Base-by-base conservation (phyloP, 805 yeast species). In the Starmerella vitae region DNA sequence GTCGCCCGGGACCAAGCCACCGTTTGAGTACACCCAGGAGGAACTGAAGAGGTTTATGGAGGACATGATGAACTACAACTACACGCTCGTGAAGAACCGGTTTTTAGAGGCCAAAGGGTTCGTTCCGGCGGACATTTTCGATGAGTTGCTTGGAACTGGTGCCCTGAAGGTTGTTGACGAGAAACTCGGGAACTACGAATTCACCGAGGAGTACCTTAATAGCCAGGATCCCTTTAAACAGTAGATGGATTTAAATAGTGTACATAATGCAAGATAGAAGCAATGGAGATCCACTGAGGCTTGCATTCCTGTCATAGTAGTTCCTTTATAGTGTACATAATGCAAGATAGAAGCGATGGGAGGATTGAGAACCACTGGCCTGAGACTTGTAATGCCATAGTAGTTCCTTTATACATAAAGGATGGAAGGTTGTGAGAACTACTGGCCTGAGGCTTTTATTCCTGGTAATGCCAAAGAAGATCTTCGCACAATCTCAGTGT, bases 81-180 rank as follows among this genome's bases (percentile, higher is more conserved):
- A 71, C 46, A 74, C 72, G 49, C 61, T 80, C 34, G 69, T 78
- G 27, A 66, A 76, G 5, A 69, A 75, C 36, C 95, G 96, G 30
- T 86, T 84, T 60, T 78, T 82, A 22, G 88, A 88, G 34, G 80
- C 95, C 19, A 79, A 81, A 39, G 95, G 95, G 4, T 88, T 96
- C 94, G 71, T 91, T 41, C 95, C 97, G 14, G 94, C 84, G 56
- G 94, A 84, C 55, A 74, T 84, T 79, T 86, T 88, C 54, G 78
- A 74, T 25, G 71, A 71, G 35, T 66, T 83, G 51, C 59, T 74
- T 30, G 72, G 74, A 17, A 76, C 76, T 44, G 91, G 88, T 1
- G 66, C 78, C 41, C 65, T 88, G 41, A 74, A 71, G 38, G 69
- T 74, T 45, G 68, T 68, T 15, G 72, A 69, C 17, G 72, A 73